Base-by-base conservation (phyloP, 805 yeast genomes). In the Saccharomycopsis guyanensis region DNA sequence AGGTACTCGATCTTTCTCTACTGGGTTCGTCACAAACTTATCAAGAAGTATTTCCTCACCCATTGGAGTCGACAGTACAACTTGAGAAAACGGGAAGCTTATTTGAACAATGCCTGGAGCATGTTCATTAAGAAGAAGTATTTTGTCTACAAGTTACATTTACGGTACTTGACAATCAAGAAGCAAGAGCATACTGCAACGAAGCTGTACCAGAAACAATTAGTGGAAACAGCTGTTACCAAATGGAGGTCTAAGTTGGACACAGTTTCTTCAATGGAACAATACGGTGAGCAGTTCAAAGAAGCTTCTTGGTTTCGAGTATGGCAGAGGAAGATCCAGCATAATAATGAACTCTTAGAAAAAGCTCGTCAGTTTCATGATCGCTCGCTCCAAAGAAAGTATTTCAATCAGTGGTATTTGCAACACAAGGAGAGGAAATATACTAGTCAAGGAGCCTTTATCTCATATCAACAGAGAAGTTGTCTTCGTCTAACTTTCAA, bases 1-100 rank as follows among this genome's bases (percentile, higher is more conserved):
- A 31, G 52, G 19, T 51, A 41, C 32, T 41, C 52, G 3, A 51
- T 48, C 15, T 51, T 51, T 39, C 24, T 35, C 10, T 51, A 51
- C 22, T 48, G 52, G 52, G 40, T 40, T 23, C 15, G 22, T 13
- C 29, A 42, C n/a, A 45, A 39, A 19, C 23, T 40, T 13, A 13
- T 36, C n/a, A 50, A 47, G 33, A 41, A 37, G 18, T 38, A 20
- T 19, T 39, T 51, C 36, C 22, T 48, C 10, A 22, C 27, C 23
- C 25, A 18, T 13, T 48, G 52, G 50, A n/a, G 29, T 20, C 33
- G 27, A 12, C 35, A 40, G 3, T 33, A n/a, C 16, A 31, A 46
- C 19, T 19, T 47, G 12, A 18, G 18, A 16, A 32, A 27, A 35
- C n/a, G 51, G 15, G 46, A 36, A 18, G 6, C 25, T 10, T 29